Conservation (phyloP, 495 filamentous ascomycete genomes). For the Darksidea phi region DNA sequence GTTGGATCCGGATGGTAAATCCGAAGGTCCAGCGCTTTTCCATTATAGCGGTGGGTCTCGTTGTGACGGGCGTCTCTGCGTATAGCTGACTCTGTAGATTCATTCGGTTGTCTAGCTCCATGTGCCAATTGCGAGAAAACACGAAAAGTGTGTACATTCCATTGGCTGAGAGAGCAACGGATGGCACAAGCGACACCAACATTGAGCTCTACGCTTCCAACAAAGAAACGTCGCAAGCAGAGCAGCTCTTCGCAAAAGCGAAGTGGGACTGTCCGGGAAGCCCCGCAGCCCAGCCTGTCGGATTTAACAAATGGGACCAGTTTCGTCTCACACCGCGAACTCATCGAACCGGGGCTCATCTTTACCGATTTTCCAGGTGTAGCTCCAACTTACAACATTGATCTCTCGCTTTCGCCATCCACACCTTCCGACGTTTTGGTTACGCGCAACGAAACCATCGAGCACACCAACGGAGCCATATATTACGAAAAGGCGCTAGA, state of each 20-base stretch:
- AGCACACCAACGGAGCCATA: too few relatives aligned
- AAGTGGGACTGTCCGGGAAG: not conserved
- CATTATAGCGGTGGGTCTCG: slow-evolving; percentile 26
- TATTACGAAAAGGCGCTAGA: too few relatives aligned
- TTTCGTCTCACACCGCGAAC: not conserved
- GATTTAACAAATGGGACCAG: not conserved
- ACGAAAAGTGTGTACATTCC: slow-evolving; percentile 40
- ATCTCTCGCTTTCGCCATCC: not conserved
- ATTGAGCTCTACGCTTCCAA: slow-evolving; percentile 10
- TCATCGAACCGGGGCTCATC: slow-evolving; percentile 2
- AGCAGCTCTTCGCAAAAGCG: slow-evolving; percentile 17
- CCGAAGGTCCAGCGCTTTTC: slow-evolving; percentile 18
- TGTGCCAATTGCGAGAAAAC: slow-evolving; percentile 42
- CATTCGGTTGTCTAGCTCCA: slow-evolving; percentile 27
- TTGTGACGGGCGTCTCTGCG: not conserved
- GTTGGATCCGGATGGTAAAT: slow-evolving; percentile 12
- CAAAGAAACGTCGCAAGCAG: slow-evolving; percentile 22
- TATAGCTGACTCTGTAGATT: slow-evolving; percentile 13
- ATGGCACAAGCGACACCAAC: slow-evolving; percentile 16
- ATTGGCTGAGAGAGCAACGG: slow-evolving; percentile 37
- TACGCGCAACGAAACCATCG: not conserved
- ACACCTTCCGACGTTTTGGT: not conserved
- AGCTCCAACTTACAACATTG: slow-evolving; percentile 11
- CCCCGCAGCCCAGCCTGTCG: slow-evolving; percentile 18
- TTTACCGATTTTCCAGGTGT: slow-evolving; percentile 21